phyloP scores from a whole-genome alignment of 2,329 filamentous ascomycete genomes.

The Neophaeococcomyces aloes region DNA sequence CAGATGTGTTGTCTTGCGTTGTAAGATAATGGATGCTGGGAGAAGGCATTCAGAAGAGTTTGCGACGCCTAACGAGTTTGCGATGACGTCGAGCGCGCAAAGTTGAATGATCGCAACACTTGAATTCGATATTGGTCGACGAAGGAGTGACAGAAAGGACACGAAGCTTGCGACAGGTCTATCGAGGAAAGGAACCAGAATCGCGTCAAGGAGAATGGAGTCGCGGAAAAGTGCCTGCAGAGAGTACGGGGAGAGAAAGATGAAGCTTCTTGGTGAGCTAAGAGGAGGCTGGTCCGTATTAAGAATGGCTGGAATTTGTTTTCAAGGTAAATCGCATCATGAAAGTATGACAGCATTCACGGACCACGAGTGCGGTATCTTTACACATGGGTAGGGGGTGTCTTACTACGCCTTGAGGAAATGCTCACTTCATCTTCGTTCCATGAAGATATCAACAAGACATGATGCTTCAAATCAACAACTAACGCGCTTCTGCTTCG shows the following conservation, averaged over 20 bases:
- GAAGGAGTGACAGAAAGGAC: slow-evolving; percentile 9
- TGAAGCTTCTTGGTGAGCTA: not conserved
- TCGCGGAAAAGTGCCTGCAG: slow-evolving; percentile 6
- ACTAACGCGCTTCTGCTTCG: too few species aligned
- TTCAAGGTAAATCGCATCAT: too few species aligned
- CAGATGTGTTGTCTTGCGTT: too few species aligned
- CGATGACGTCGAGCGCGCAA: slow-evolving; percentile 14
- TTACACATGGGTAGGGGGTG: too few species aligned
- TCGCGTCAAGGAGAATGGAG: slow-evolving; percentile 1
- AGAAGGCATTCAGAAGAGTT: not conserved
- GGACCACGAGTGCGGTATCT: too few species aligned
- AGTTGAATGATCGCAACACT: slow-evolving; percentile 20
- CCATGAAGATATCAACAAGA: too few species aligned
- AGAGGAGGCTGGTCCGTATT: slow-evolving; percentile 6
- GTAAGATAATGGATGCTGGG: too few species aligned
- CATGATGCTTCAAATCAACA: too few species aligned
- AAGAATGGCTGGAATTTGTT: not conserved
- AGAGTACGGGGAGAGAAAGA: slow-evolving; percentile 9
- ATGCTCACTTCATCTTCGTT: too few species aligned
- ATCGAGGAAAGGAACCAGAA: not conserved
- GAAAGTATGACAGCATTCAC: too few species aligned
- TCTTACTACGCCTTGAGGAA: too few species aligned
- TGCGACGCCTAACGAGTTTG: not conserved
- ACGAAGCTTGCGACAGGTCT: not conserved
- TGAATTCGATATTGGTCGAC: slow-evolving; percentile 20